Evolutionary conservation across 2,329 filamentous ascomycete genomes (phyloP).

Genomic region (Colletotrichum orbiculare): DNA sequence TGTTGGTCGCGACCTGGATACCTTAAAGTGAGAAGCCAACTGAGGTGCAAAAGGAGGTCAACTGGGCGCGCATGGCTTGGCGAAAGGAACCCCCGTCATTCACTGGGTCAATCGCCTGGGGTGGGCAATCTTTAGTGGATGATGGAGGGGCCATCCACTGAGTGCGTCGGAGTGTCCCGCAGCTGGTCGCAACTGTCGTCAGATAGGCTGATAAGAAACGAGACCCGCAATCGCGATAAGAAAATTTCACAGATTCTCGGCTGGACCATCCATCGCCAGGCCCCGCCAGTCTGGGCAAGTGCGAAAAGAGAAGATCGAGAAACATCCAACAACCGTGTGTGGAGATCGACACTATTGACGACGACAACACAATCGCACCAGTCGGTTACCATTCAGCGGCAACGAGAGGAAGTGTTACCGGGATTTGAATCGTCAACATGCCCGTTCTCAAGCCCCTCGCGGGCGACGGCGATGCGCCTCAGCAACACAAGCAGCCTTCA

Average conservation of each 20-base stretch:
- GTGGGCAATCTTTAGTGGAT: too few species aligned
- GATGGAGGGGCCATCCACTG: too few species aligned
- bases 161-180: neutral
- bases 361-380: neutral
- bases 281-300: conserved; percentile 23
- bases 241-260: conserved; percentile 25
- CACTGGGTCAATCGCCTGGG: conserved; percentile 7
- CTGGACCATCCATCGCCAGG: conserved; percentile 17
- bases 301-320: conserved; percentile 6
- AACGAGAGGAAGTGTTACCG: neutral
- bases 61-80: conserved; percentile 25
- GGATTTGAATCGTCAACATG: conserved; percentile 51
- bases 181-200: too few species aligned
- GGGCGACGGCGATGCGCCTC: conserved; percentile 71
- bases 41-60: conserved; percentile 31
- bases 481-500: conserved; percentile 87
- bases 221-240: conserved; percentile 12
- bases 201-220: too few species aligned
- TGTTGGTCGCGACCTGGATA: conserved; percentile 21
- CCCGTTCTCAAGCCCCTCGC: conserved; percentile 62
- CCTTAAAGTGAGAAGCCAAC: conserved; percentile 13
- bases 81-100: conserved; percentile 21
- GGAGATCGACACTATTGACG: conserved; percentile 24
- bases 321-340: conserved; percentile 9
- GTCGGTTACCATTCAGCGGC: neutral